A percentile compares a stretch with the other conserved stretches of the same genome.
These are phyloP conservation scores for Auricularia sp. DNA, from an alignment of 768 basidiomycete species.

Conservation along the genomic window DNA sequence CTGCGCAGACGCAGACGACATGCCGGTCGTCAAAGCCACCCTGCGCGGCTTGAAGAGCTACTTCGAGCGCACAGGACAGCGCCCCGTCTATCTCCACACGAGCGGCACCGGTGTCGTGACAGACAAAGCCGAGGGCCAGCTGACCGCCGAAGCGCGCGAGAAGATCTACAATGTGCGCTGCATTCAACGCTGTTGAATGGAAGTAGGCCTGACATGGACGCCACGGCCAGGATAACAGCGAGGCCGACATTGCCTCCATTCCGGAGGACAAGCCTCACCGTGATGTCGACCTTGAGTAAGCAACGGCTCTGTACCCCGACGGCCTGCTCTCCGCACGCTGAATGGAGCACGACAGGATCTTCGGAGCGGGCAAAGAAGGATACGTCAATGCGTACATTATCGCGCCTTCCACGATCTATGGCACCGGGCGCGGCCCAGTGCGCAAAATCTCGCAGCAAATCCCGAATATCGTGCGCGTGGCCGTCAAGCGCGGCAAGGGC, in stretches of 20 bases:
- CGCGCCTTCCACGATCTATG: constrained; percentile 9
- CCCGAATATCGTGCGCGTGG: background rate
- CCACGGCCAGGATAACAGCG: background rate
- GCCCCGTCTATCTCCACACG: constrained; percentile 6
- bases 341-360: constrained; percentile 4
- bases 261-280: background rate
- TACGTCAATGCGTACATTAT: constrained; percentile 10
- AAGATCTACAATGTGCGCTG: background rate
- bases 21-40: constrained; percentile 4
- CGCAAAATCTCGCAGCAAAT: background rate
- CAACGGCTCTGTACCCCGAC: background rate
- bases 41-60: constrained; percentile 3
- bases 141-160: background rate
- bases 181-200: background rate
- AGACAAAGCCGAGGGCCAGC: constrained; percentile 2
- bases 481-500: constrained; percentile 6
- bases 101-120: background rate
- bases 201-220: background rate
- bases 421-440: constrained; percentile 5
- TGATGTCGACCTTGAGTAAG: background rate
- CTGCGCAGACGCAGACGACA: constrained; percentile 10
- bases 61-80: background rate
- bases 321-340: background rate
- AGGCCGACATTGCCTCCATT: background rate
- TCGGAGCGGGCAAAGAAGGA: constrained; percentile 8